Evolutionary conservation across 179 eudicot genomes (phyloP).

Genomic region (Silene vulgaris): DNA sequence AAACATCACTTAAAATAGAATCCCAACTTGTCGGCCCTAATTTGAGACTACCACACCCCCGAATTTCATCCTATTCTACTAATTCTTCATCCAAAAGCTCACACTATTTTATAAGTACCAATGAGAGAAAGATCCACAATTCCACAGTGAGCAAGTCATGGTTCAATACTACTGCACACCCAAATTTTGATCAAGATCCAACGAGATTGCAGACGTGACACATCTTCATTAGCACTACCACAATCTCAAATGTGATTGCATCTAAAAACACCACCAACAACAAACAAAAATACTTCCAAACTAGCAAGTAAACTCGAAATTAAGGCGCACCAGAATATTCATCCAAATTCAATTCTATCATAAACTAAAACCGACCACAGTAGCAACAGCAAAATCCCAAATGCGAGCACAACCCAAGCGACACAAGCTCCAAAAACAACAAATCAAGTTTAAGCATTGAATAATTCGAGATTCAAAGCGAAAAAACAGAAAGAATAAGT

Average conservation of each 20-base stretch:
- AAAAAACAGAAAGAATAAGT: not conserved
- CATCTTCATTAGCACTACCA: not conserved
- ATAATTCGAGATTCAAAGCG: slow-evolving; percentile 3
- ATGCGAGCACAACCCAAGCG: not conserved
- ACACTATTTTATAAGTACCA: not conserved
- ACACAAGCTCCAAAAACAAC: not conserved
- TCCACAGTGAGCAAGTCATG: not conserved
- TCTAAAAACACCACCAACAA: not conserved
- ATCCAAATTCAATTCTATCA: not conserved
- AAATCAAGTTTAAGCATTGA: slow-evolving; percentile 9
- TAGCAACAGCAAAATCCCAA: not conserved
- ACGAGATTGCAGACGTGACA: not conserved
- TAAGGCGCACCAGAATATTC: not conserved
- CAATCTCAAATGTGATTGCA: not conserved
- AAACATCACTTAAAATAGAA: not conserved
- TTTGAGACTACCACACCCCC: not conserved
- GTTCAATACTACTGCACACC: not conserved
- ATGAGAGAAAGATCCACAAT: not conserved
- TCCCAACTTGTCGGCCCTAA: not conserved
- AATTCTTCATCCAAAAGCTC: not conserved
- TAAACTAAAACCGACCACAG: not conserved
- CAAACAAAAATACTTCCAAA: not conserved
- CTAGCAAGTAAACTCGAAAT: not conserved
- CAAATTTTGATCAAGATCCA: not conserved
- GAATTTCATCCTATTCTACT: not conserved